A percentile compares a stretch with the other conserved stretches of the same genome.
Conservation (phyloP, 73 alveolate genomes). For the Tetrahymena elliotti region DNA sequence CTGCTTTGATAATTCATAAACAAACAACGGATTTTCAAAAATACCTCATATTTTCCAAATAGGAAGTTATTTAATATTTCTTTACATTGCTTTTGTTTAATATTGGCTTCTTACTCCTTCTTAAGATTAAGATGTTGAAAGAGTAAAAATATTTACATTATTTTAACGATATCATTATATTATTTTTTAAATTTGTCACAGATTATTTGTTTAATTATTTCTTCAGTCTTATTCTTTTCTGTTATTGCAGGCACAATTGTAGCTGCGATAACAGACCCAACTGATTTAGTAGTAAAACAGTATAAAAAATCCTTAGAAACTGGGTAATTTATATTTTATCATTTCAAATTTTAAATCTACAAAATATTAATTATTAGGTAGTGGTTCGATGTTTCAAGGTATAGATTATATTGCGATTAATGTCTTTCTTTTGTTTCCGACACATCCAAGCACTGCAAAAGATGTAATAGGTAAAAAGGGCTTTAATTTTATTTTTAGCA, state of each 20-base stretch:
- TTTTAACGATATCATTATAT: neutral
- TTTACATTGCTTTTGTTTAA: neutral
- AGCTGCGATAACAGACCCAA: neutral
- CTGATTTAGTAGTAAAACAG: neutral
- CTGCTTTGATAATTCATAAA: neutral
- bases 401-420: neutral
- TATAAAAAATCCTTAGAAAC: neutral
- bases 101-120: neutral
- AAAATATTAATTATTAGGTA: neutral
- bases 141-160: neutral
- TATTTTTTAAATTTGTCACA: neutral
- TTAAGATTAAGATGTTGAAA: neutral
- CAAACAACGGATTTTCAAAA: neutral
- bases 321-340: neutral
- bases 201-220: neutral
- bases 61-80: neutral
- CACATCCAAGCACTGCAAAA: neutral
- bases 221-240: neutral
- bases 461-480: neutral
- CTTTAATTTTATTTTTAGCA: too few relatives aligned
- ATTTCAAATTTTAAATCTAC: neutral
- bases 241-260: neutral
- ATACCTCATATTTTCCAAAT: neutral
- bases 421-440: neutral
- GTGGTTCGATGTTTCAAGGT: neutral